phyloP scores from a whole-genome alignment of 176 grass and related monocot genomes.

The Aechmea fasciata region DNA sequence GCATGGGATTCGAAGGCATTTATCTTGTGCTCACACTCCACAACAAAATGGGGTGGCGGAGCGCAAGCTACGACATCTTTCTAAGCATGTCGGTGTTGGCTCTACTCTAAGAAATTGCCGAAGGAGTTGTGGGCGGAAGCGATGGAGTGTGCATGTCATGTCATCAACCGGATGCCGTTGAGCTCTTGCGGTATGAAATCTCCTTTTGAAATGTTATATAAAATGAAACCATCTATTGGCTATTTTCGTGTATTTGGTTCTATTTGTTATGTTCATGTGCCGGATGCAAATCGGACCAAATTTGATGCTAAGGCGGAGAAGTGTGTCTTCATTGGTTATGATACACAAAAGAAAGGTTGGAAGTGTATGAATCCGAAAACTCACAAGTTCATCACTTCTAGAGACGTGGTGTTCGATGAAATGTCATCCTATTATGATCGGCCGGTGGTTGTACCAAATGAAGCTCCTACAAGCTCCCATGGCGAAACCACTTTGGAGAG shows the following conservation, averaged over 20 bases:
- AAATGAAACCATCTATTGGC: not conserved
- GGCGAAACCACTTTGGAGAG: not conserved
- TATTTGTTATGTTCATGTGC: not conserved
- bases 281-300: not conserved
- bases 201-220: not conserved
- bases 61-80: not conserved
- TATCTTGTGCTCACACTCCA: not conserved
- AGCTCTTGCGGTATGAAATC: constrained; percentile 1
- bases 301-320: not conserved
- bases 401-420: not conserved
- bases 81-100: not conserved
- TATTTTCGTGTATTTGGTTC: not conserved
- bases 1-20: not conserved
- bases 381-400: not conserved
- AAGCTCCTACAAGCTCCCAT: not conserved
- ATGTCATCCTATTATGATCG: not conserved
- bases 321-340: not conserved
- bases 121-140: not conserved
- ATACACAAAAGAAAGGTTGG: not conserved
- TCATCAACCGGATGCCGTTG: not conserved
- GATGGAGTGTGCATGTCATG: not conserved
- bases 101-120: not conserved
- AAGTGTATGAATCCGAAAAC: not conserved
- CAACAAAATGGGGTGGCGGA: not conserved
- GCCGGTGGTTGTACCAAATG: not conserved